Conservation (phyloP, 2,329 filamentous ascomycete species). For the Cladosporium oxysporum region DNA sequence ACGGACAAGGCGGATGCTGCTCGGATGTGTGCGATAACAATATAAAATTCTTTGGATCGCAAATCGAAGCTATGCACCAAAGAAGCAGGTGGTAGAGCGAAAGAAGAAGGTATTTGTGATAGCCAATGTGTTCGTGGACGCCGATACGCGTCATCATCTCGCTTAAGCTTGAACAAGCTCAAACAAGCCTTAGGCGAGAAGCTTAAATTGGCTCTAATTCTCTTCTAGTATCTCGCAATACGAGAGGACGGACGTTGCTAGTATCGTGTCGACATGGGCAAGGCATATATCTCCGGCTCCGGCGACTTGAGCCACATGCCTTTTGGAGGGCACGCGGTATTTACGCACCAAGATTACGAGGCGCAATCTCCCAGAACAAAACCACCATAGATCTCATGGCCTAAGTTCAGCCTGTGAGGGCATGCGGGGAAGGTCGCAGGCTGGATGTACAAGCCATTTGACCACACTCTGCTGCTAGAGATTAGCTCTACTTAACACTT, state of each 20-base stretch:
- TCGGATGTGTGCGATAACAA: neutral
- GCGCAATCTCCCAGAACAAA: neutral
- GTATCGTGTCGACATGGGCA: neutral
- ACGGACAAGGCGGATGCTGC: neutral
- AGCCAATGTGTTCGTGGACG: neutral
- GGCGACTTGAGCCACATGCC: neutral
- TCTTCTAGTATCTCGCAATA: neutral
- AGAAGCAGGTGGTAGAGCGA: neutral
- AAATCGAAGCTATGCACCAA: neutral
- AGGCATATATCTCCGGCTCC: neutral
- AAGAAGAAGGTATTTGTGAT: constrained; percentile 3
- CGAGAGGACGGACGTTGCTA: neutral
- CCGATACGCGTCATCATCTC: neutral
- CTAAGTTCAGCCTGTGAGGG: neutral
- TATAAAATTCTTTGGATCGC: no score
- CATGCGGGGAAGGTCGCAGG: neutral
- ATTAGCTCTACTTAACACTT: neutral
- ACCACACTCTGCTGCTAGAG: neutral
- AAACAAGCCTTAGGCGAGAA: constrained; percentile 5
- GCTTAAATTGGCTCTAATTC: neutral
- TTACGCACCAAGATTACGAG: neutral
- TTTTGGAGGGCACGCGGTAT: neutral
- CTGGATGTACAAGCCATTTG: no score
- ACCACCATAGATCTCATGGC: neutral
- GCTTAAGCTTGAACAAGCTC: constrained; percentile 1